A percentile compares a stretch with the other conserved stretches of the same genome.
phyloP scores from a whole-genome alignment of 2,329 filamentous ascomycete genomes.

The Chaetomiaceae sp. region DNA sequence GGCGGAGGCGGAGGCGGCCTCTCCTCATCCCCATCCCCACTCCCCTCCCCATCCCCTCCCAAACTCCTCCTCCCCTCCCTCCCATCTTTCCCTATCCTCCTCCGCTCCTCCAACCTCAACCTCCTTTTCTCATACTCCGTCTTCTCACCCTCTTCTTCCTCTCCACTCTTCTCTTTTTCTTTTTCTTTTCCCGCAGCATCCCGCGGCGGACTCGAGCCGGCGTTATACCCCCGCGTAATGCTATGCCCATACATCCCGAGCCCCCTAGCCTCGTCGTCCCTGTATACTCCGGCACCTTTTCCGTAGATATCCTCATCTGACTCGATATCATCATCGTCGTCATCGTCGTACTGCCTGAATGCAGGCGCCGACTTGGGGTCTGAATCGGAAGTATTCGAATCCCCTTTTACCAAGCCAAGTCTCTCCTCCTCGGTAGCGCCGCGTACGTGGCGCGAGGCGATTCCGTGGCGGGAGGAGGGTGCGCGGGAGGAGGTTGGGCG shows the following conservation, averaged over 20 bases:
- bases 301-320: conserved; percentile 6
- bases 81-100: background rate
- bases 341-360: conserved; percentile 34
- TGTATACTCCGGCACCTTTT: background rate
- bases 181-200: background rate
- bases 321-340: conserved; percentile 35
- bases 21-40: background rate
- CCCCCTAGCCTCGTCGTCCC: conserved; percentile 28
- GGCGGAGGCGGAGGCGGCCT: conserved; percentile 4
- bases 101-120: conserved; percentile 1
- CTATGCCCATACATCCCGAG: conserved; percentile 41
- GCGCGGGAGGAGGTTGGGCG: conserved; percentile 16
- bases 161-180: background rate
- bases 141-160: background rate
- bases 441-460: conserved; percentile 40
- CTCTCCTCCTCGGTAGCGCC: conserved; percentile 75
- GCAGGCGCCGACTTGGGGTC: conserved; percentile 31
- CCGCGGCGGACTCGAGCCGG: conserved; percentile 7
- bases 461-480: conserved; percentile 36
- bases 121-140: conserved; percentile 4
- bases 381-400: conserved; percentile 47
- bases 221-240: conserved; percentile 33
- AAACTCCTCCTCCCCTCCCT: no score
- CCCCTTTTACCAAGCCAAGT: conserved; percentile 76
- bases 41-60: background rate